Percentiles rank a stretch among this genome's conserved stretches.
These are phyloP conservation scores for Excoecaria cochinchinensis DNA, from an alignment of 345 rosid species.

Conservation along the genomic window DNA sequence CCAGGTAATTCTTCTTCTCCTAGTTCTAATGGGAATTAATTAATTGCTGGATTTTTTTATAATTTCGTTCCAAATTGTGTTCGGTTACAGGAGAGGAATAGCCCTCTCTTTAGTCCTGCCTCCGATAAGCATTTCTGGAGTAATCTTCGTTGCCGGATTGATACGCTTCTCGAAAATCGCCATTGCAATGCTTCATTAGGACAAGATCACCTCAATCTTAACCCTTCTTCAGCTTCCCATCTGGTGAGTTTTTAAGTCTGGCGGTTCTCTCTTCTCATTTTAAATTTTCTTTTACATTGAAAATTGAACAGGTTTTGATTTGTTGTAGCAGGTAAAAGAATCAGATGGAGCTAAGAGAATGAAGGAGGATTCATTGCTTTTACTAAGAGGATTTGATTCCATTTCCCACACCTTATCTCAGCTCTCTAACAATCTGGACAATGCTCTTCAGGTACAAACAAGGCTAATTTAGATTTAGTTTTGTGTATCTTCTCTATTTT, in stretches of 20 bases:
- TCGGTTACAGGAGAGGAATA: conserved; percentile 10
- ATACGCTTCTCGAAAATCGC: conserved; percentile 39
- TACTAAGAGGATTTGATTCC: conserved; percentile 89
- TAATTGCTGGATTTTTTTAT: neutral
- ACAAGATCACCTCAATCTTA: conserved; percentile 19
- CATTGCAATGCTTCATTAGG: conserved; percentile 2
- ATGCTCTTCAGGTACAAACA: conserved; percentile 72
- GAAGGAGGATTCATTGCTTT: conserved; percentile 79
- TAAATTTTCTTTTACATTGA: neutral
- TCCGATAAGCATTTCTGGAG: conserved; percentile 60
- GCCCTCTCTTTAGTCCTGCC: conserved; percentile 36
- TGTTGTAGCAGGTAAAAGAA: conserved; percentile 21
- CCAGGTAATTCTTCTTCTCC: conserved; percentile 26
- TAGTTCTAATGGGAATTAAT: neutral
- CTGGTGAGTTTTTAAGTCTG: conserved; percentile 21
- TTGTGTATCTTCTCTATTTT: neutral
- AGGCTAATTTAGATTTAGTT: neutral
- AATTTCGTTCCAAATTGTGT: conserved; percentile 7
- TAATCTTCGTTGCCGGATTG: conserved; percentile 42
- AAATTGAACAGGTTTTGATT: neutral
- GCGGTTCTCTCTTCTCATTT: neutral
- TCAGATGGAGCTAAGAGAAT: conserved; percentile 47
- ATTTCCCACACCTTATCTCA: conserved; percentile 65
- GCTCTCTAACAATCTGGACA: conserved; percentile 72
- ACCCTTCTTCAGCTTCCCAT: conserved; percentile 15